Percentiles rank a stretch among this genome's conserved stretches.
Evolutionary conservation across 2,329 filamentous ascomycete species (phyloP).

Genomic region (Beauveria sp.): DNA sequence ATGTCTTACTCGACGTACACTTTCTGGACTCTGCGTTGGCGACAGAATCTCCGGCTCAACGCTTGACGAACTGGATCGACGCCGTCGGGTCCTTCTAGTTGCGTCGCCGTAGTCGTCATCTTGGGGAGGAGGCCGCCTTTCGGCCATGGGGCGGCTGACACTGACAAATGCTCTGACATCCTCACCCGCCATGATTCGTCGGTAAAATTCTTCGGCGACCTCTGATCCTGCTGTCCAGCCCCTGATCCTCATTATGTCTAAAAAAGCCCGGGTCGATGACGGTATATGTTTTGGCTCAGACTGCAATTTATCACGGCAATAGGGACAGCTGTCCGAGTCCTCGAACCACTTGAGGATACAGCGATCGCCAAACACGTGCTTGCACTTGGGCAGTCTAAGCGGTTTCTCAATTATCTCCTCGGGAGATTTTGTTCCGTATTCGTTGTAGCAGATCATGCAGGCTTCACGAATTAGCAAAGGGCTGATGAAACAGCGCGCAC

Average conservation of each 20-base stretch:
- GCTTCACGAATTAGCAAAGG: slow-evolving; percentile 27
- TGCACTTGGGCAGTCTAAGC: slow-evolving; percentile 52
- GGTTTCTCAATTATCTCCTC: slow-evolving; percentile 52
- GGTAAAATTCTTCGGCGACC: slow-evolving; percentile 1
- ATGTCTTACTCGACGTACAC: background rate
- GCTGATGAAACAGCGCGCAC: background rate
- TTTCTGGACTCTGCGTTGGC: background rate
- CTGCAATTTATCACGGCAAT: slow-evolving; percentile 54
- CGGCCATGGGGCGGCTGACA: background rate
- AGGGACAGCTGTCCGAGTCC: slow-evolving; percentile 55
- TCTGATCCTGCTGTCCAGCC: slow-evolving; percentile 6
- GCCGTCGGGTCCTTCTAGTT: background rate
- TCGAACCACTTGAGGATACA: slow-evolving; percentile 61
- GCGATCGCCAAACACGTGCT: slow-evolving; percentile 55
- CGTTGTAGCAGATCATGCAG: slow-evolving; percentile 59
- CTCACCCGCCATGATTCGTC: background rate
- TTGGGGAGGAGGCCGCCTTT: background rate
- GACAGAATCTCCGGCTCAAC: background rate
- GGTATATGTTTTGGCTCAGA: slow-evolving; percentile 32
- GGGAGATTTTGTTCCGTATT: slow-evolving; percentile 48
- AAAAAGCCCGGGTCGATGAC: slow-evolving; percentile 20
- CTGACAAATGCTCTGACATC: background rate
- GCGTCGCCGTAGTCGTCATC: background rate
- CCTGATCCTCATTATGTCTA: slow-evolving; percentile 25
- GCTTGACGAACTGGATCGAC: background rate